phyloP scores from a whole-genome alignment of 192 early-diverging fungal species.

The Podila epigama region DNA sequence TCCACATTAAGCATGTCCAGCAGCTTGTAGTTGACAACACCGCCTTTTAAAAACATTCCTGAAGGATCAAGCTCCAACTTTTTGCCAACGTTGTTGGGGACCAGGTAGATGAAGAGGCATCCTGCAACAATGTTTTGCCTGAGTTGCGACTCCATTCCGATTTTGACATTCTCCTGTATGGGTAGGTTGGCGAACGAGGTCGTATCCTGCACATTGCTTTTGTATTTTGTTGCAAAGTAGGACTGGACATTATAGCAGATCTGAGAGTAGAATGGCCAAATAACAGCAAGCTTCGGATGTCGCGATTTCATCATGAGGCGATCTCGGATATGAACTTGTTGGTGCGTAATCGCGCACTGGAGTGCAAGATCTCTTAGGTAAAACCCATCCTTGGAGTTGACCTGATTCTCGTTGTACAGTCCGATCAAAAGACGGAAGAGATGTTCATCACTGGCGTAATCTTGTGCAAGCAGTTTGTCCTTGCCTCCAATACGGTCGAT shows the following conservation, averaged over 20 bases:
- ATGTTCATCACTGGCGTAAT: conserved; percentile 73
- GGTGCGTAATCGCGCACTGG: conserved; percentile 74
- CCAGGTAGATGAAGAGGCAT: conserved; percentile 60
- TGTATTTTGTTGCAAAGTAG: conserved; percentile 57
- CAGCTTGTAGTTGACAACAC: conserved; percentile 68
- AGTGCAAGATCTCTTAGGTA: conserved; percentile 77
- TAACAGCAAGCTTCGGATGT: conserved; percentile 69
- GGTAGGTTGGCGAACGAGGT: conserved; percentile 48
- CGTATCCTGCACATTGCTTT: conserved; percentile 51
- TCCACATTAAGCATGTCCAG: conserved; percentile 74
- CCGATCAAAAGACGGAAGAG: conserved; percentile 73
- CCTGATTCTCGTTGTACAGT: conserved; percentile 80
- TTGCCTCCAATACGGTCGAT: conserved; percentile 66
- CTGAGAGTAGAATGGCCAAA: conserved; percentile 63
- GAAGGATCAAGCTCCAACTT: conserved; percentile 52
- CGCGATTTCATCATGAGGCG: conserved; percentile 73
- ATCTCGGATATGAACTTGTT: conserved; percentile 68
- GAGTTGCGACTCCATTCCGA: conserved; percentile 60
- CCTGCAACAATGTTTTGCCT: conserved; percentile 58
- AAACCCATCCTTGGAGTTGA: conserved; percentile 74
- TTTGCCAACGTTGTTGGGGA: conserved; percentile 48
- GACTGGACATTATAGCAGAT: conserved; percentile 62
- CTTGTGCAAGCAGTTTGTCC: conserved; percentile 64
- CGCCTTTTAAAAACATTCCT: conserved; percentile 68
- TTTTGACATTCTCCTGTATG: conserved; percentile 60